A percentile compares a stretch with the other conserved stretches of the same genome.
These are phyloP conservation scores for Ostreobium quekettii DNA, from an alignment of 139 green algal genomes.

Conservation along the genomic window DNA sequence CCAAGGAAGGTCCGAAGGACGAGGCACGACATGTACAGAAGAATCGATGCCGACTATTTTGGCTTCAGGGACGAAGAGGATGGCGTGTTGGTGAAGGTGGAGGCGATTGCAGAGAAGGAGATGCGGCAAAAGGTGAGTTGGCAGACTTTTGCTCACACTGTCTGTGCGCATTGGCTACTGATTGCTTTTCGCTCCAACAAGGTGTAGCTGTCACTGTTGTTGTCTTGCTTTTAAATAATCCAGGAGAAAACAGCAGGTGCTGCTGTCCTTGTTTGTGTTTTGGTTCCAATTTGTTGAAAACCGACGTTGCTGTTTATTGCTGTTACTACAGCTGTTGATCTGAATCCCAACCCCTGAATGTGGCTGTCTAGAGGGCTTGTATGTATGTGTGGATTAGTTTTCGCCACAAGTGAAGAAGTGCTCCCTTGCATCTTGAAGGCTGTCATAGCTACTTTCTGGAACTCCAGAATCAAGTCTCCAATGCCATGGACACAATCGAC, in stretches of 20 bases:
- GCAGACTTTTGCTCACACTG: not conserved
- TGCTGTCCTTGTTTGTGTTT: not conserved
- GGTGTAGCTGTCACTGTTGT: not conserved
- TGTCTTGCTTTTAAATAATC: not conserved
- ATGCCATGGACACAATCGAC: too few species aligned
- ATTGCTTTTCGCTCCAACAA: not conserved
- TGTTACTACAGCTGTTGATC: too few species aligned
- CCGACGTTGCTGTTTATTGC: not conserved
- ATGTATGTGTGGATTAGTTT: too few species aligned
- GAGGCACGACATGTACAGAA: slow-evolving; percentile 74
- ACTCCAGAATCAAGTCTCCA: too few species aligned
- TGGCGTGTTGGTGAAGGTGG: slow-evolving; percentile 68
- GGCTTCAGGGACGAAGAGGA: slow-evolving; percentile 95
- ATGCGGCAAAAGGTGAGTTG: slow-evolving; percentile 42
- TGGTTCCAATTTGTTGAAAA: not conserved
- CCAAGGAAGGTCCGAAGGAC: slow-evolving; percentile 52
- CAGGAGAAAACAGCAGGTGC: not conserved
- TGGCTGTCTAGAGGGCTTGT: too few species aligned
- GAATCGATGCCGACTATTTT: slow-evolving; percentile 94
- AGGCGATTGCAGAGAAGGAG: slow-evolving; percentile 60
- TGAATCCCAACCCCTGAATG: too few species aligned
- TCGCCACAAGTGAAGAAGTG: too few species aligned
- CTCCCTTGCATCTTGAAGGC: too few species aligned
- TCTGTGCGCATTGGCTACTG: not conserved
- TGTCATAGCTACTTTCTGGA: too few species aligned